Conservation (phyloP, 768 basidiomycete genomes). For the Rhodotorula diobovata region DNA sequence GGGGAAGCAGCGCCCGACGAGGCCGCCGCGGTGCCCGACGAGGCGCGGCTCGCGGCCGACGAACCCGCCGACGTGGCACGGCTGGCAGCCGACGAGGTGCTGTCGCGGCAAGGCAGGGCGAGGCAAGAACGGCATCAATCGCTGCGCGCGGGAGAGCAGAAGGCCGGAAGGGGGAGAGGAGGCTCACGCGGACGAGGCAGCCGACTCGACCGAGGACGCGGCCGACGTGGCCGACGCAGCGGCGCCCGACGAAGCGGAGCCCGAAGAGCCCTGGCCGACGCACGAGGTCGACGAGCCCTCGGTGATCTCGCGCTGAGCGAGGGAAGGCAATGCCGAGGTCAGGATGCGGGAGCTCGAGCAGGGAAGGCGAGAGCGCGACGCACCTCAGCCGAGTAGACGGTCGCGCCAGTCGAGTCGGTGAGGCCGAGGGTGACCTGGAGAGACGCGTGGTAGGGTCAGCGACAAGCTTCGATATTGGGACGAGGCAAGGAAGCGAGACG, state of each 20-base stretch:
- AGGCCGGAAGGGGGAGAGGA: no score
- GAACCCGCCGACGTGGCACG: background rate
- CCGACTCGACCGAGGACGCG: background rate
- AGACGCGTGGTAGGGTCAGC: background rate
- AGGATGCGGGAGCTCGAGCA: no score
- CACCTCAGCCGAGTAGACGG: constrained; percentile 23
- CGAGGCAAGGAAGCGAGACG: background rate
- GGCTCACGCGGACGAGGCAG: background rate
- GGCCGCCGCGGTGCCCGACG: background rate
- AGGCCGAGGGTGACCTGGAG: constrained; percentile 29
- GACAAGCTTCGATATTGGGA: no score
- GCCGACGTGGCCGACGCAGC: background rate
- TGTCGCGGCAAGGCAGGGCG: background rate
- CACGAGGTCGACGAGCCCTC: constrained; percentile 18
- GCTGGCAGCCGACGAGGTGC: background rate
- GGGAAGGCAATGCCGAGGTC: background rate
- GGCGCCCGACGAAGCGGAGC: constrained; percentile 5
- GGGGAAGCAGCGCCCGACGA: background rate
- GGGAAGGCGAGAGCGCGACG: background rate
- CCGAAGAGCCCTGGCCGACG: constrained; percentile 10
- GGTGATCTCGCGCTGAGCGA: constrained; percentile 4
- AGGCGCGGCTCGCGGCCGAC: background rate
- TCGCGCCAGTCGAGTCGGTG: constrained; percentile 16
- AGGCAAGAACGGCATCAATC: no score
- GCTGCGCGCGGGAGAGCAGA: background rate